Evolutionary conservation across 495 filamentous ascomycete genomes (phyloP).

Genomic region (Talaromyces wortmannii): DNA sequence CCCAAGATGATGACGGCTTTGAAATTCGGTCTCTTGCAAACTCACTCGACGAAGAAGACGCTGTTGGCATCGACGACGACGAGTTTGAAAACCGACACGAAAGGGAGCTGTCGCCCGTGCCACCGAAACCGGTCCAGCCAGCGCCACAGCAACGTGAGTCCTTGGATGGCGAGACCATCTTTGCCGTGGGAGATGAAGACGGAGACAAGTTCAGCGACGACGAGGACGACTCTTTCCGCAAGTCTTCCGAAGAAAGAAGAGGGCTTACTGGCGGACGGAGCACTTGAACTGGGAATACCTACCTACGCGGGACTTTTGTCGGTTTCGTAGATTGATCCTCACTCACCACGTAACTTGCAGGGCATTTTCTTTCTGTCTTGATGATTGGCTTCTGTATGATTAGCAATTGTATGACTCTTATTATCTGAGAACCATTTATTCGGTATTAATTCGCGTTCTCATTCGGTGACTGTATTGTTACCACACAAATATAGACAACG

Average conservation of each 20-base stretch:
- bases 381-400: neutral
- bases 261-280: constrained; percentile 49
- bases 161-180: constrained; percentile 88
- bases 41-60: constrained; percentile 61
- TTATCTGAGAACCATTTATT: too few species aligned
- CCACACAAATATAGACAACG: too few species aligned
- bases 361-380: neutral
- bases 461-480: too few species aligned
- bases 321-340: too few species aligned
- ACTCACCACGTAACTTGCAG: neutral
- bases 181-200: constrained; percentile 78
- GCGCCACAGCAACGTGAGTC: constrained; percentile 51
- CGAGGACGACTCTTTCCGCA: constrained; percentile 50
- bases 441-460: too few species aligned
- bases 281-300: neutral
- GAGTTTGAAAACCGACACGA: neutral
- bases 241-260: constrained; percentile 46
- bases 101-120: constrained; percentile 41
- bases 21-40: constrained; percentile 92
- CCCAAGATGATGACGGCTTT: constrained; percentile 97
- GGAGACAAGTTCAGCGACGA: constrained; percentile 71
- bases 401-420: neutral
- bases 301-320: too few species aligned
- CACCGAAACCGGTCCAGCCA: constrained; percentile 44
- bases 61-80: constrained; percentile 8